A percentile compares a stretch with the other conserved stretches of the same genome.
Conservation (phyloP, 2,329 filamentous ascomycete genomes). For the Hansfordia pulvinata region DNA sequence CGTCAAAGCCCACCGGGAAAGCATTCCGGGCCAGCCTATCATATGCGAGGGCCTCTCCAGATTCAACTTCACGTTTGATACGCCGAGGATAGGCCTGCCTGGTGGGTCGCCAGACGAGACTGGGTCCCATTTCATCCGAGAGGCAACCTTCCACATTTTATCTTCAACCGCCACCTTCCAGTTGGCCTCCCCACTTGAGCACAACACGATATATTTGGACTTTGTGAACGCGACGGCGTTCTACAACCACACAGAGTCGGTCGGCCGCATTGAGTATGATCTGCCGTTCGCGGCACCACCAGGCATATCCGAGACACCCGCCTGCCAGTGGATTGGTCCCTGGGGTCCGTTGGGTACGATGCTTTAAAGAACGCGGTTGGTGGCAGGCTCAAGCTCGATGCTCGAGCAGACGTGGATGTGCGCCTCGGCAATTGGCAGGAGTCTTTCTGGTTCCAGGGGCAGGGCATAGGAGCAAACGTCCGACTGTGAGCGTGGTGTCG, state of each 20-base stretch:
- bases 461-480: slow-evolving; percentile 56
- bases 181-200: slow-evolving; percentile 62
- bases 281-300: slow-evolving; percentile 65
- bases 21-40: slow-evolving; percentile 59
- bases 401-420: slow-evolving; percentile 61
- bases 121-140: slow-evolving; percentile 66
- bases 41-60: slow-evolving; percentile 61
- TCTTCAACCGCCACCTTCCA: slow-evolving; percentile 79
- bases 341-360: slow-evolving; percentile 69
- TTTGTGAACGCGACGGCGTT: slow-evolving; percentile 72
- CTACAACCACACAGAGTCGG: slow-evolving; percentile 65
- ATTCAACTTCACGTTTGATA: slow-evolving; percentile 57
- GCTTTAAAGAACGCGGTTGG: slow-evolving; percentile 70
- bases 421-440: slow-evolving; percentile 64
- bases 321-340: slow-evolving; percentile 69
- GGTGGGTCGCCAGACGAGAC: slow-evolving; percentile 29
- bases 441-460: slow-evolving; percentile 54
- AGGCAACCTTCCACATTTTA: slow-evolving; percentile 75
- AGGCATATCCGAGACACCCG: slow-evolving; percentile 59
- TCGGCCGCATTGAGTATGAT: slow-evolving; percentile 67
- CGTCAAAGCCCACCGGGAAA: slow-evolving; percentile 54
- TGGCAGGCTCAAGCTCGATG: slow-evolving; percentile 65
- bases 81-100: slow-evolving; percentile 53
- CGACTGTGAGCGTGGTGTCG: slow-evolving; percentile 26
- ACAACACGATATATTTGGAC: slow-evolving; percentile 65